These are phyloP conservation scores for Neonectria sp. DNA, from an alignment of 2,329 filamentous ascomycete genomes.

Conservation along the genomic window DNA sequence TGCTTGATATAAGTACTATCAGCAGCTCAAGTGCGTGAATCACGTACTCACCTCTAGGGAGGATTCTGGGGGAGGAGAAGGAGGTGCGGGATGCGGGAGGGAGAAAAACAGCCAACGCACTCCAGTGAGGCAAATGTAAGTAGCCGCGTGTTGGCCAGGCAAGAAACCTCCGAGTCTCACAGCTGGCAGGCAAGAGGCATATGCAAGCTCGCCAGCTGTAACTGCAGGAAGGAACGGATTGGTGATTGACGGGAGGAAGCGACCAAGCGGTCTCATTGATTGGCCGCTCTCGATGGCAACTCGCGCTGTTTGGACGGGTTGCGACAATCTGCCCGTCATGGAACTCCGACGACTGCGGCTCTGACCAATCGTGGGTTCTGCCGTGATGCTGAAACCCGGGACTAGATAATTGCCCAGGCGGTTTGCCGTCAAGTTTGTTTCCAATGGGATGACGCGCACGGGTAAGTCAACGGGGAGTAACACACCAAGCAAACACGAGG, in stretches of 20 bases:
- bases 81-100: not conserved
- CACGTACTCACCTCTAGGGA: conserved; percentile 25
- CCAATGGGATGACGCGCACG: not conserved
- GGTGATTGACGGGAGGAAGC: not conserved
- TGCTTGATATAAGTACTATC: conserved; percentile 17
- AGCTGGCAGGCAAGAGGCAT: not conserved
- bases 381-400: not conserved
- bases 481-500: not conserved
- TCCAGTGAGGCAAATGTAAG: not conserved
- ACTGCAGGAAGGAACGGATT: not conserved
- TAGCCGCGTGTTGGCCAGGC: not conserved
- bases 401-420: not conserved
- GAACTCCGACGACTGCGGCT: not conserved
- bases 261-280: not conserved
- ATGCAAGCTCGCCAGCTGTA: not conserved
- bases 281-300: not conserved
- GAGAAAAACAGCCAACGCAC: not conserved
- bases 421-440: not conserved
- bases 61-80: not conserved
- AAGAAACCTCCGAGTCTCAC: not conserved
- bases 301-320: not conserved
- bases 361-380: not conserved
- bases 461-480: not conserved
- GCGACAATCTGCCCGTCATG: not conserved
- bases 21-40: conserved; percentile 27